phyloP scores from a whole-genome alignment of 305 asterid species.

The Solanum hybrid region DNA sequence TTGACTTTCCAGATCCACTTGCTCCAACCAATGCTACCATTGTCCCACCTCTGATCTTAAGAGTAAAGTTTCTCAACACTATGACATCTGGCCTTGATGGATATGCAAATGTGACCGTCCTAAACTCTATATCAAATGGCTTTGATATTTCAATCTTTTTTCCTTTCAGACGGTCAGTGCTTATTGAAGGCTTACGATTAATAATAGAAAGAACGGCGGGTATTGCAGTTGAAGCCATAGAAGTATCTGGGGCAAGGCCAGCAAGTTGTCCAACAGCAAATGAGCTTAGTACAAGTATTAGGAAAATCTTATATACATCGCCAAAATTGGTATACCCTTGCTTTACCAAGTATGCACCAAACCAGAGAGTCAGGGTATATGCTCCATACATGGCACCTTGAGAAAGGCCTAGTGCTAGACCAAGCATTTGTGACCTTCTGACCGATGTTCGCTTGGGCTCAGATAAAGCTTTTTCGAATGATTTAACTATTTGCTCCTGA shows the following conservation, averaged over 20 bases:
- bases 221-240: constrained; percentile 52
- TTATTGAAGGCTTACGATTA: constrained; percentile 49
- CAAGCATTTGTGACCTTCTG: constrained; percentile 51
- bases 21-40: constrained; percentile 81
- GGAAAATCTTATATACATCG: constrained; percentile 67
- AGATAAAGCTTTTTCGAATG: constrained; percentile 51
- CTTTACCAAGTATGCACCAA: constrained; percentile 70
- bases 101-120: constrained; percentile 55
- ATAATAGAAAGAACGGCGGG: constrained; percentile 45
- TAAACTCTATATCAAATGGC: constrained; percentile 49
- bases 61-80: constrained; percentile 41
- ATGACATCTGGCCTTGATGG: constrained; percentile 52
- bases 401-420: constrained; percentile 57
- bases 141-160: constrained; percentile 36
- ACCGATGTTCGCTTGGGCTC: constrained; percentile 46
- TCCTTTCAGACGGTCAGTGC: constrained; percentile 23
- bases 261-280: constrained; percentile 91
- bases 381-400: constrained; percentile 83
- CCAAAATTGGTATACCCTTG: constrained; percentile 38
- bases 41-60: constrained; percentile 50
- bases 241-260: constrained; percentile 85
- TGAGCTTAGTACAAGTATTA: constrained; percentile 79
- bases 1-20: constrained; percentile 85
- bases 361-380: constrained; percentile 53
- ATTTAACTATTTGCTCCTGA: constrained; percentile 48